These are phyloP conservation scores for Hapsidospora chrysogenum DNA, from an alignment of 495 filamentous ascomycete species.

Conservation along the genomic window DNA sequence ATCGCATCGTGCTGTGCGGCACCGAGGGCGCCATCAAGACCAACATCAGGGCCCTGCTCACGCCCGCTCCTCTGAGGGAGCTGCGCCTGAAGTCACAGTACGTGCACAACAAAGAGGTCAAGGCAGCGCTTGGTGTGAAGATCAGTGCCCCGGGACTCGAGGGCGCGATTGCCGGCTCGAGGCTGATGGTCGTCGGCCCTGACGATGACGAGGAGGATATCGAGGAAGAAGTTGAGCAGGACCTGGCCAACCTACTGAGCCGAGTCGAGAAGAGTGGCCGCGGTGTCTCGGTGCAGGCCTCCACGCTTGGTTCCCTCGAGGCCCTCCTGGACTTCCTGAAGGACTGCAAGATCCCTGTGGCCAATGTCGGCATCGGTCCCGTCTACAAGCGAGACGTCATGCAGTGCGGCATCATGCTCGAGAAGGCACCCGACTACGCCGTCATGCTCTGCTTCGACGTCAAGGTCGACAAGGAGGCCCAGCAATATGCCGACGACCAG, in stretches of 20 bases:
- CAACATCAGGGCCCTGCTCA: slow-evolving; percentile 91
- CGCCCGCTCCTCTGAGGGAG: slow-evolving; percentile 87
- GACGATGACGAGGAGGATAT: slow-evolving; percentile 95
- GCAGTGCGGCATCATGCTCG: slow-evolving; percentile 89
- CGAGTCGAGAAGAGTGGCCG: slow-evolving; percentile 78
- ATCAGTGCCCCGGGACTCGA: slow-evolving; percentile 95
- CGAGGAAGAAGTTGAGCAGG: slow-evolving; percentile 89
- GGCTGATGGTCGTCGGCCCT: slow-evolving; percentile 80
- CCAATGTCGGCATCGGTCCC: slow-evolving; percentile 93
- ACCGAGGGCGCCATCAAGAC: slow-evolving; percentile 86
- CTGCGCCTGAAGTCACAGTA: slow-evolving; percentile 84
- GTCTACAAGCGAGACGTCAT: slow-evolving; percentile 98
- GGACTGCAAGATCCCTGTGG: slow-evolving; percentile 87
- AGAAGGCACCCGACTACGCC: slow-evolving; percentile 87
- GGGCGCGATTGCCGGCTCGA: slow-evolving; percentile 90
- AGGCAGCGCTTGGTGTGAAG: slow-evolving; percentile 96
- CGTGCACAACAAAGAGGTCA: slow-evolving; percentile 98
- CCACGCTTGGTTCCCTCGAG: slow-evolving; percentile 92
- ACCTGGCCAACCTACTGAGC: slow-evolving; percentile 80
- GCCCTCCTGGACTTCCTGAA: slow-evolving; percentile 92
- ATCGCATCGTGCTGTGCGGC: slow-evolving; percentile 88
- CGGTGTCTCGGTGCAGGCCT: slow-evolving; percentile 94
- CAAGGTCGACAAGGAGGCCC: slow-evolving; percentile 94
- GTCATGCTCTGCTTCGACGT: slow-evolving; percentile 99
- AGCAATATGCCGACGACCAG: slow-evolving; percentile 77